phyloP scores from a whole-genome alignment of 805 yeast genomes.

The Ogataea ramenticola region DNA sequence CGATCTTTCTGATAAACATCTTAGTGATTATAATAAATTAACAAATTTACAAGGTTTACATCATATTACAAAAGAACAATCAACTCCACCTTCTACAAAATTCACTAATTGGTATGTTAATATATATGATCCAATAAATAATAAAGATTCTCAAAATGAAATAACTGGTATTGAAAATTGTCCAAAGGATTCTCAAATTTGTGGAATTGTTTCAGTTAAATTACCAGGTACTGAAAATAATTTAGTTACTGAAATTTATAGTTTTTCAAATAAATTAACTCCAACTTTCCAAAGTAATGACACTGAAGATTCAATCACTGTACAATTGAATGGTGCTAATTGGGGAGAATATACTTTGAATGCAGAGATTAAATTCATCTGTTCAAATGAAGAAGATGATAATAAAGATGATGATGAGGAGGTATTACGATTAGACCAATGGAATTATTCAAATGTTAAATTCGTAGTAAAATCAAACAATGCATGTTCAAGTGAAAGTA shows the following conservation, averaged over 20 bases:
- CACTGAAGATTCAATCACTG: conserved; percentile 11
- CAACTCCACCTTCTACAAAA: conserved; percentile 77
- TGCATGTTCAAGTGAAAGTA: no score
- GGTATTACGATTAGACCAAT: conserved; percentile 24
- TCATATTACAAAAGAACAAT: conserved; percentile 28
- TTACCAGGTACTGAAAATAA: conserved; percentile 39
- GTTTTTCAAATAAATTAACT: conserved; percentile 39
- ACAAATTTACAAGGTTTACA: conserved; percentile 43
- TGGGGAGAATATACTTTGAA: conserved; percentile 64
- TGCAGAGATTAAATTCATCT: conserved; percentile 40
- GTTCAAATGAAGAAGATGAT: conserved; percentile 31
- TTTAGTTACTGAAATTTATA: conserved; percentile 53
- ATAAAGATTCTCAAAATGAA: conserved; percentile 22
- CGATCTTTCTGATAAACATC: conserved; percentile 24
- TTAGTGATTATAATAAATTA: conserved; percentile 33
- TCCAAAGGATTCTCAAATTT: conserved; percentile 64
- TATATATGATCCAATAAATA: conserved; percentile 50
- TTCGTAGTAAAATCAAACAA: conserved; percentile 28
- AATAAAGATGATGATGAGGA: conserved; percentile 20
- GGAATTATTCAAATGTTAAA: conserved; percentile 32
- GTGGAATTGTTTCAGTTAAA: conserved; percentile 60
- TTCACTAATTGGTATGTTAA: conserved; percentile 62
- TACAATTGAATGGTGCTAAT: conserved; percentile 39
- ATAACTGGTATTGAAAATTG: conserved; percentile 41
- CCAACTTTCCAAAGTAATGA: conserved; percentile 25